These are phyloP conservation scores for Tremella fuciformis DNA, from an alignment of 768 basidiomycete species.

Conservation along the genomic window DNA sequence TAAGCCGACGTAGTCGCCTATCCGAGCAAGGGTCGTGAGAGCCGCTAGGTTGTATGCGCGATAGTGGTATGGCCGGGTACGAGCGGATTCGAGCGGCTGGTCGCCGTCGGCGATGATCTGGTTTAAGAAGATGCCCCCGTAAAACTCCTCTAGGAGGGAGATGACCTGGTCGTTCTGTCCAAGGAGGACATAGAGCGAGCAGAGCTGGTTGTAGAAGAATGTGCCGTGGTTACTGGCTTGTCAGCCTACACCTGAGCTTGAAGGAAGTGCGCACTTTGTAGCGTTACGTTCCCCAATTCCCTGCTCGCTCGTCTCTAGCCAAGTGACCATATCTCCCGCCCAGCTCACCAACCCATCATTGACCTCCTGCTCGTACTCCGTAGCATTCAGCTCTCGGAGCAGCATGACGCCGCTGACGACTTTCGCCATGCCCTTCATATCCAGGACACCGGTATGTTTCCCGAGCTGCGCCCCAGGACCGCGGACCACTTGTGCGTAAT, in stretches of 20 bases:
- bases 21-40: slow-evolving; percentile 63
- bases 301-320: slow-evolving; percentile 57
- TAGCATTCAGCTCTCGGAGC: slow-evolving; percentile 55
- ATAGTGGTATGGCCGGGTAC: slow-evolving; percentile 67
- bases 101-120: slow-evolving; percentile 64
- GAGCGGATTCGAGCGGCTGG: slow-evolving; percentile 63
- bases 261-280: slow-evolving; percentile 56
- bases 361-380: slow-evolving; percentile 60
- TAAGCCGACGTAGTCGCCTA: slow-evolving; percentile 58
- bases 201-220: slow-evolving; percentile 64
- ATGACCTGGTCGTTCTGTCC: slow-evolving; percentile 59
- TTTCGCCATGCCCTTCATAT: slow-evolving; percentile 62
- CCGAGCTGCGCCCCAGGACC: slow-evolving; percentile 58
- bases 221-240: slow-evolving; percentile 63
- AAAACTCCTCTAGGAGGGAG: slow-evolving; percentile 58
- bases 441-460: slow-evolving; percentile 60
- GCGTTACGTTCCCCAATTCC: slow-evolving; percentile 55
- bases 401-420: slow-evolving; percentile 57
- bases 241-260: background rate
- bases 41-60: slow-evolving; percentile 66
- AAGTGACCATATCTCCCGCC: slow-evolving; percentile 56
- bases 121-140: slow-evolving; percentile 56
- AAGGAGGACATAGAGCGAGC: slow-evolving; percentile 60
- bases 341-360: slow-evolving; percentile 57
- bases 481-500: slow-evolving; percentile 61